Conservation (phyloP, 257 asterid genomes). For the Rehmannia glutinosa region DNA sequence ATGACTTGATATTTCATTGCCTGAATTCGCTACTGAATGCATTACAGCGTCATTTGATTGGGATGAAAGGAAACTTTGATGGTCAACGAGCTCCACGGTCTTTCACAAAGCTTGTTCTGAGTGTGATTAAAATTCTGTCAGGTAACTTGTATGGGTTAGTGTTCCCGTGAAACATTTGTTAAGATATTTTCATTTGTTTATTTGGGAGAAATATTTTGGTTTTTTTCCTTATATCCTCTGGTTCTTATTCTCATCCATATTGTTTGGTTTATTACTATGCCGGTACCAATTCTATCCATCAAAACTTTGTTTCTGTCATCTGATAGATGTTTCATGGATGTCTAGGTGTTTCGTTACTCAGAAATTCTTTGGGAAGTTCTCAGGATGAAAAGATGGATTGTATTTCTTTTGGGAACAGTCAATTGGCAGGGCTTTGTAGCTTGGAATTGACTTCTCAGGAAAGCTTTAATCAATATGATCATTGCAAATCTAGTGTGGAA, state of each 20-base stretch:
- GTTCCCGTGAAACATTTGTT: not conserved
- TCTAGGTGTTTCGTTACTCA: slow-evolving; percentile 46
- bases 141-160: slow-evolving; percentile 35
- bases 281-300: not conserved
- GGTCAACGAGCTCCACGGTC: slow-evolving; percentile 55
- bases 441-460: slow-evolving; percentile 40
- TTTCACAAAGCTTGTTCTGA: slow-evolving; percentile 61
- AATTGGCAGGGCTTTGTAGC: slow-evolving; percentile 32
- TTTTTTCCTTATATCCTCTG: not conserved
- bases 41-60: slow-evolving; percentile 71
- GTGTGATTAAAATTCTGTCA: slow-evolving; percentile 67
- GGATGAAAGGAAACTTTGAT: slow-evolving; percentile 58
- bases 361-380: slow-evolving; percentile 15
- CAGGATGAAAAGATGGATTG: slow-evolving; percentile 25
- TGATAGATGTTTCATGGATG: not conserved
- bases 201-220: not conserved
- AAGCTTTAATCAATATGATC: slow-evolving; percentile 26
- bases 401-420: slow-evolving; percentile 27
- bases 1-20: not conserved
- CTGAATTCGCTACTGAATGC: not conserved
- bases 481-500: slow-evolving; percentile 31
- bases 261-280: not conserved
- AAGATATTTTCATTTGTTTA: too few species aligned
- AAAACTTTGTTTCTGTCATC: not conserved
- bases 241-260: not conserved